Evolutionary conservation across 306 rosid species (phyloP).

Genomic region (Rosa rugosa): DNA sequence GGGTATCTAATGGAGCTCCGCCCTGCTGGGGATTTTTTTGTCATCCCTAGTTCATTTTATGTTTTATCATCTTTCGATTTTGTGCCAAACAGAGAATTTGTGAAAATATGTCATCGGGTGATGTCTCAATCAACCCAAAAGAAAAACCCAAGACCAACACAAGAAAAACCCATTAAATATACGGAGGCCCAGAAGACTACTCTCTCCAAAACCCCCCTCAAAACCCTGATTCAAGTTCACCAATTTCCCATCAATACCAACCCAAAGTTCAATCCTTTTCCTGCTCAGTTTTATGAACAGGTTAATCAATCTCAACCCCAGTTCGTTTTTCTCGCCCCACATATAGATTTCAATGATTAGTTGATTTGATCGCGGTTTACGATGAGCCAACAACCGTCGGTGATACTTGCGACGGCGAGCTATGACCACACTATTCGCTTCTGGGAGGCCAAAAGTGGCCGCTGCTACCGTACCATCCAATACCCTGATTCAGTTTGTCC

Average conservation of each 20-base stretch:
- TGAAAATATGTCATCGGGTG: too few species aligned
- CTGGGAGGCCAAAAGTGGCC: conserved; percentile 99
- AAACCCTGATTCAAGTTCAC: conserved; percentile 21
- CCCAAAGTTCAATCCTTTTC: background rate
- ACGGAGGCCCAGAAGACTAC: background rate
- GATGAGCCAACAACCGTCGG: conserved; percentile 93
- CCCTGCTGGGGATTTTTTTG: too few species aligned
- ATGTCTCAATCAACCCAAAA: background rate
- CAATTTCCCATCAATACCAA: background rate
- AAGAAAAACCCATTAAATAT: too few species aligned
- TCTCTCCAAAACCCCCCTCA: conserved; percentile 17
- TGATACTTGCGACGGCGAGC: conserved; percentile 93
- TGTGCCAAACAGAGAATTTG: too few species aligned
- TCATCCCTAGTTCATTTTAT: too few species aligned
- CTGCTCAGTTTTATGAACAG: background rate
- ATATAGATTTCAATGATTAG: background rate
- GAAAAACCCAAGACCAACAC: background rate
- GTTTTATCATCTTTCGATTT: too few species aligned
- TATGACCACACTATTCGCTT: conserved; percentile 96
- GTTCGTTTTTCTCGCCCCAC: background rate
- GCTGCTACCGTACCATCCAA: conserved; percentile 93
- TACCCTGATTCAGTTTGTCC: conserved; percentile 88
- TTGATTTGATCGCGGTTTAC: conserved; percentile 14
- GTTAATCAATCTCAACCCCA: background rate
- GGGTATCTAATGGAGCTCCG: too few species aligned